These are phyloP conservation scores for Cytospora piceicola DNA, from an alignment of 2,329 filamentous ascomycete species.

Conservation along the genomic window DNA sequence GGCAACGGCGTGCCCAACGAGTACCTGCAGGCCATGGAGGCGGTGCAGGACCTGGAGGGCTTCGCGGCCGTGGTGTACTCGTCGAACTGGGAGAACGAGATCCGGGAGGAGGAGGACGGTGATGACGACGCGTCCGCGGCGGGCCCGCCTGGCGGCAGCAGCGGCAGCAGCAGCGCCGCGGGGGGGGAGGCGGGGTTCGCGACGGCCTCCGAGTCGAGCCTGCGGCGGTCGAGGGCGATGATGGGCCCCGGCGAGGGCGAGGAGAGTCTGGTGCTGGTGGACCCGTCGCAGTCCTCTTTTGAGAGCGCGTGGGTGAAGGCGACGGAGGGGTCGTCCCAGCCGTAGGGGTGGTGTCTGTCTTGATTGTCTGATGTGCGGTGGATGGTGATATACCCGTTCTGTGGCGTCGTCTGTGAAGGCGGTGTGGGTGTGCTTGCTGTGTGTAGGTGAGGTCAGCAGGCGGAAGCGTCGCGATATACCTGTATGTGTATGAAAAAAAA, in stretches of 20 bases:
- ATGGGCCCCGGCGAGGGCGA: slow-evolving; percentile 41
- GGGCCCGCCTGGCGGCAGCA: slow-evolving; percentile 32
- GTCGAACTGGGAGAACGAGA: slow-evolving; percentile 77
- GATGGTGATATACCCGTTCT: slow-evolving; percentile 23
- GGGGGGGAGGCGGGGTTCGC: not conserved
- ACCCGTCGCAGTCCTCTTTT: slow-evolving; percentile 52
- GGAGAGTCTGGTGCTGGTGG: slow-evolving; percentile 60
- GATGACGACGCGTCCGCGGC: slow-evolving; percentile 46
- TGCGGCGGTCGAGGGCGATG: slow-evolving; percentile 34
- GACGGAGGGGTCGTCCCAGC: slow-evolving; percentile 41
- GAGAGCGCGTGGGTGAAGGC: slow-evolving; percentile 75
- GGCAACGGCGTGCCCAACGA: slow-evolving; percentile 75
- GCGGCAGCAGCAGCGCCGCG: not conserved
- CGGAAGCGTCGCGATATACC: slow-evolving; percentile 7
- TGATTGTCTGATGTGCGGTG: not conserved
- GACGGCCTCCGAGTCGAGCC: slow-evolving; percentile 27
- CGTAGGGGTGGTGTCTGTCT: not conserved
- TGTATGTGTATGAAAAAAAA: not conserved
- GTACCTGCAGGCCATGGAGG: slow-evolving; percentile 76
- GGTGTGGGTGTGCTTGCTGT: not conserved
- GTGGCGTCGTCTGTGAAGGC: not conserved
- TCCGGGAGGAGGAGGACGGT: slow-evolving; percentile 54
- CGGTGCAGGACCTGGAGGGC: slow-evolving; percentile 75
- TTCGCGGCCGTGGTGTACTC: slow-evolving; percentile 88
- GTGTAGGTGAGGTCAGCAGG: not conserved